A percentile compares a stretch with the other conserved stretches of the same genome.
Evolutionary conservation across 352 stramenopile species (phyloP).

Genomic region (Pythium angustatum): DNA sequence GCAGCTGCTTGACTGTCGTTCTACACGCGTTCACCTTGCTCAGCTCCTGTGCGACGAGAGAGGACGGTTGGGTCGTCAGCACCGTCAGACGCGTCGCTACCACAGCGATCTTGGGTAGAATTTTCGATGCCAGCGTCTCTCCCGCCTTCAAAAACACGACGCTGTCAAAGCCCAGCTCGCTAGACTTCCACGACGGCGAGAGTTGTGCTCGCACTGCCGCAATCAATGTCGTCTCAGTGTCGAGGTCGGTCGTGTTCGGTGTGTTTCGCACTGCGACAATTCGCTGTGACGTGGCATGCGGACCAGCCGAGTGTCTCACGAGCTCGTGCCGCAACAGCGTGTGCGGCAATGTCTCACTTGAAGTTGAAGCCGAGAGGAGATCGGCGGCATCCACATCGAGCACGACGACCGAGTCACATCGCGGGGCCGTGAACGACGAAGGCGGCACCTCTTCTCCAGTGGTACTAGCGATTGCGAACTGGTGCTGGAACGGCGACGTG

Average conservation of each 20-base stretch:
- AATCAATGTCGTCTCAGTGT: background rate
- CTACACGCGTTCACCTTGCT: background rate
- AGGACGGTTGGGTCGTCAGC: background rate
- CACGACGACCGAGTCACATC: conserved; percentile 3
- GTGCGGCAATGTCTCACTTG: background rate
- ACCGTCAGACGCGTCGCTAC: background rate
- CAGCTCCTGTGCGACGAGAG: background rate
- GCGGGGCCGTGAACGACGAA: background rate
- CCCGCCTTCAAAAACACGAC: background rate
- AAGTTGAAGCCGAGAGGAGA: background rate
- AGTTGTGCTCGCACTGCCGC: background rate
- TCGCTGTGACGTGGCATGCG: conserved; percentile 2
- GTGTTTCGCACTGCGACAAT: conserved; percentile 10
- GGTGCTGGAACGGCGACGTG: conserved; percentile 16
- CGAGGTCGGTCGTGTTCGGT: background rate
- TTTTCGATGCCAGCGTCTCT: background rate
- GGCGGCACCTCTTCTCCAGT: background rate
- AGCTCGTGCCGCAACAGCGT: background rate
- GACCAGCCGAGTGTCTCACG: conserved; percentile 9
- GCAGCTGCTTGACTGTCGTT: conserved; percentile 12
- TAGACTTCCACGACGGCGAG: background rate
- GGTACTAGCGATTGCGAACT: background rate
- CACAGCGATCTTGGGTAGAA: background rate
- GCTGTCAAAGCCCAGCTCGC: background rate
- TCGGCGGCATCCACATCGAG: conserved; percentile 10